Conservation (phyloP, 495 filamentous ascomycete species). For the Cenococcum geophilum region DNA sequence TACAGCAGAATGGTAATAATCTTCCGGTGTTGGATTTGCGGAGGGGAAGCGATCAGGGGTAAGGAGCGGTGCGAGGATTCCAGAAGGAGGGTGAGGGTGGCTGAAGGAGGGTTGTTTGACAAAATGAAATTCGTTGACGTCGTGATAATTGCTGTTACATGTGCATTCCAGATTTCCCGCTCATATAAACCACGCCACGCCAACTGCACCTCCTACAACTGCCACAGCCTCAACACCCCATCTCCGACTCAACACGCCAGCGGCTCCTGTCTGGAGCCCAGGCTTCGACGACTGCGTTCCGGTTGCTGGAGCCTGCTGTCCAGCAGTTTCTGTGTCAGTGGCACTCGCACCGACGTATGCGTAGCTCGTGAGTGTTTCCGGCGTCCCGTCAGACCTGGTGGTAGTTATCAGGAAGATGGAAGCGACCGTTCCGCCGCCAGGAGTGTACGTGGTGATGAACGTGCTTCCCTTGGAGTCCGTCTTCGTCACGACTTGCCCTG, state of each 20-base stretch:
- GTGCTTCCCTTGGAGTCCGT: conserved; percentile 35
- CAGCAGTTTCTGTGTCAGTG: conserved; percentile 6
- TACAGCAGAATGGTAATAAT: too few species aligned
- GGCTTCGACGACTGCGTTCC: conserved; percentile 19
- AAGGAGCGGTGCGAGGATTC: too few species aligned
- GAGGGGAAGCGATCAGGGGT: too few species aligned
- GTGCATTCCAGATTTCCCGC: too few species aligned
- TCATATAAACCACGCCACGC: conserved; percentile 24
- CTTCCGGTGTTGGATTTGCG: too few species aligned
- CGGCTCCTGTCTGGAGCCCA: conserved; percentile 25
- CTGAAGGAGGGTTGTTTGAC: too few species aligned
- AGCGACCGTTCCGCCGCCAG: conserved; percentile 32
- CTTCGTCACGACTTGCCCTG: conserved; percentile 34
- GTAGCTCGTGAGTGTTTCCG: conserved; percentile 36
- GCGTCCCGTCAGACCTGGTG: conserved; percentile 32
- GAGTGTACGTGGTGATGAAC: conserved; percentile 39
- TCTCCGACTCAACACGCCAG: conserved; percentile 13
- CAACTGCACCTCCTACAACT: conserved; percentile 33
- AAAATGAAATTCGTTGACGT: too few species aligned
- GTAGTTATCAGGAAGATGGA: conserved; percentile 35
- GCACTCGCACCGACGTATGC: conserved; percentile 20
- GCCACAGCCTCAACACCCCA: conserved; percentile 25
- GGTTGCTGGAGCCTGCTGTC: background rate
- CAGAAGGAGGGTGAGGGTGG: too few species aligned
- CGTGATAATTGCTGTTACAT: too few species aligned